These are phyloP conservation scores for Scopulariopsis brevicaulis DNA, from an alignment of 2,329 filamentous ascomycete genomes.

Conservation along the genomic window DNA sequence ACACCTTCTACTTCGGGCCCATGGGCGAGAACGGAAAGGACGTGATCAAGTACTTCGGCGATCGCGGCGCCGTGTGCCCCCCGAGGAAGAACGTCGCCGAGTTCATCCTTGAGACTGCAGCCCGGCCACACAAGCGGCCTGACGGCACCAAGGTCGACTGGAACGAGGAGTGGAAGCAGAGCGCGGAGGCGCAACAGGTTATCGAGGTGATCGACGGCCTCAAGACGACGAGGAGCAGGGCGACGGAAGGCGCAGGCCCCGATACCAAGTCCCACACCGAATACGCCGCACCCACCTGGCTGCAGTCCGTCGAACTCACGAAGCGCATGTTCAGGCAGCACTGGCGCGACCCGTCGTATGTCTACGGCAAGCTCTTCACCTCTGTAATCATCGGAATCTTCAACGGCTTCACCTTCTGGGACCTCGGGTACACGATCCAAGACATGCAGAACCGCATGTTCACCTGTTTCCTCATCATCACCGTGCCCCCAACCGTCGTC, in stretches of 20 bases:
- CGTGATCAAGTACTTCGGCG: slow-evolving; percentile 52
- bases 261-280: slow-evolving; percentile 10
- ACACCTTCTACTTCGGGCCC: slow-evolving; percentile 62
- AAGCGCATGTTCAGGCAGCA: slow-evolving; percentile 79
- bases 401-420: slow-evolving; percentile 85
- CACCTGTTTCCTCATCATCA: slow-evolving; percentile 64
- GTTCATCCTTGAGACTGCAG: slow-evolving; percentile 66
- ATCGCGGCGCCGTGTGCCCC: slow-evolving; percentile 51
- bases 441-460: slow-evolving; percentile 77
- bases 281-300: slow-evolving; percentile 30
- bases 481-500: slow-evolving; percentile 72
- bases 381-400: slow-evolving; percentile 65
- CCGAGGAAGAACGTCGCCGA: slow-evolving; percentile 72
- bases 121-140: slow-evolving; percentile 54
- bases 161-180: slow-evolving; percentile 16
- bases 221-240: not conserved
- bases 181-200: not conserved
- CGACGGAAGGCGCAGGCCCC: slow-evolving; percentile 12
- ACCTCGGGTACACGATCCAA: slow-evolving; percentile 53
- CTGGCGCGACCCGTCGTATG: slow-evolving; percentile 73
- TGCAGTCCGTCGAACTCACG: slow-evolving; percentile 53
- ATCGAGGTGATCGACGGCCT: slow-evolving; percentile 4
- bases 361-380: slow-evolving; percentile 74
- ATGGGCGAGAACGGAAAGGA: slow-evolving; percentile 22
- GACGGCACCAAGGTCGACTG: slow-evolving; percentile 26